Base-by-base conservation (phyloP, 306 rosid species). In the Hylodesmum podocarpum region DNA sequence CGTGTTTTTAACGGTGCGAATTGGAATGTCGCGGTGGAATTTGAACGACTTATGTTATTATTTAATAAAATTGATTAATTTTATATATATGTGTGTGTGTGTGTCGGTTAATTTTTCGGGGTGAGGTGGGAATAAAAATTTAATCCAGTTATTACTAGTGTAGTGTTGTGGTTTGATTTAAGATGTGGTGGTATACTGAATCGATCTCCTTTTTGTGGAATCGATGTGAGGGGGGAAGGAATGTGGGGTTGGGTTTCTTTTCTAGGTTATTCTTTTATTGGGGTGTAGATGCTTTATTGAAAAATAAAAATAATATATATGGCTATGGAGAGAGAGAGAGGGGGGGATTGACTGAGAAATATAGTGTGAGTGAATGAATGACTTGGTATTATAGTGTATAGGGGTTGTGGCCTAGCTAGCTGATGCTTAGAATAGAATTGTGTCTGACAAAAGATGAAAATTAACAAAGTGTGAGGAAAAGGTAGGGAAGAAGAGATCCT, bases 391-490 rank as follows among this genome's bases (percentile, higher is more conserved):
- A 49, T 1, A 49, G 11, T 50, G 27, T 51, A 21, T 51, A 51
- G 80, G 25, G 75, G 80, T 57, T 77, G 36, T 86, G 80, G 86
- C 21, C 83, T 63, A 73, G 86, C 83, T 63, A 73, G 86, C 31
- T 57, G 70, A 81, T 81, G 83, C 85, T 87, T 80, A 84, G 89
- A 86, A 87, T 81, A 68, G 86, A 85, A 81, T 78, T 75, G 25
- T 75, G 64, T 78, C 97, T 91, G 97, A 92, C 91, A 89, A 85
- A 91, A 88, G 93, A 81, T 49, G 84, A 78, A 79, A 78, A 80
- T 72, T 61, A 82, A 72, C 72, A 90, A 84, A 83, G 83, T 69
- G 80, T 43, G 80, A 75, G 84, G 41, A 86, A 93, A 94, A 87
- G 94, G 76, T 81, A 76, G 81, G 22, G 76, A 85, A 85, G 90